Evolutionary conservation across 495 filamentous ascomycete species (phyloP).

Genomic region (Lepidopterella palustris): DNA sequence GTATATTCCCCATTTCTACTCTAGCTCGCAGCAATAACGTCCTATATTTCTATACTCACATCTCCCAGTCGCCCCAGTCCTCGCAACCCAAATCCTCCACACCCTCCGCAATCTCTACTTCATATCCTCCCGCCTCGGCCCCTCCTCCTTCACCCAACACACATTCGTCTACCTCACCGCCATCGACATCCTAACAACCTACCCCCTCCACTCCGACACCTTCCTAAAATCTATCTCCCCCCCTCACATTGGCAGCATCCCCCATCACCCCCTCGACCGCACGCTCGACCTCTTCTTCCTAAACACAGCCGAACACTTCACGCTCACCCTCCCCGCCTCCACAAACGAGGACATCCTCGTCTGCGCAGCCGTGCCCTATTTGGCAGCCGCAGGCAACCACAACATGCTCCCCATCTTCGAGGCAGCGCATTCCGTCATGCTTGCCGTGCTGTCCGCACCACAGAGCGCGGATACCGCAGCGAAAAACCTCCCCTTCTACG

Average conservation of each 20-base stretch:
- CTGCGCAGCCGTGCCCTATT: slow-evolving; percentile 67
- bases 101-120: slow-evolving; percentile 82
- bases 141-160: slow-evolving; percentile 69
- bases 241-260: slow-evolving; percentile 55
- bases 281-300: slow-evolving; percentile 87
- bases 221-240: slow-evolving; percentile 63
- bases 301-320: slow-evolving; percentile 82
- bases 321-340: slow-evolving; percentile 56
- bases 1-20: slow-evolving; percentile 19
- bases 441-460: slow-evolving; percentile 75
- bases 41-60: slow-evolving; percentile 33
- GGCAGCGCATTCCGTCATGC: slow-evolving; percentile 79
- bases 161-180: slow-evolving; percentile 79
- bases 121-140: slow-evolving; percentile 70
- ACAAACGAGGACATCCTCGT: slow-evolving; percentile 69
- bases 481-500: slow-evolving; percentile 75
- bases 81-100: slow-evolving; percentile 71
- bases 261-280: slow-evolving; percentile 66
- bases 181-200: slow-evolving; percentile 78
- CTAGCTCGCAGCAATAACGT: neutral
- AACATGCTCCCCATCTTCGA: slow-evolving; percentile 70
- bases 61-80: slow-evolving; percentile 51
- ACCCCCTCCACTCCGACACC: slow-evolving; percentile 58
- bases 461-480: slow-evolving; percentile 64
- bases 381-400: slow-evolving; percentile 57